phyloP scores from a whole-genome alignment of 2,329 filamentous ascomycete genomes.

The Penicillium sp. region DNA sequence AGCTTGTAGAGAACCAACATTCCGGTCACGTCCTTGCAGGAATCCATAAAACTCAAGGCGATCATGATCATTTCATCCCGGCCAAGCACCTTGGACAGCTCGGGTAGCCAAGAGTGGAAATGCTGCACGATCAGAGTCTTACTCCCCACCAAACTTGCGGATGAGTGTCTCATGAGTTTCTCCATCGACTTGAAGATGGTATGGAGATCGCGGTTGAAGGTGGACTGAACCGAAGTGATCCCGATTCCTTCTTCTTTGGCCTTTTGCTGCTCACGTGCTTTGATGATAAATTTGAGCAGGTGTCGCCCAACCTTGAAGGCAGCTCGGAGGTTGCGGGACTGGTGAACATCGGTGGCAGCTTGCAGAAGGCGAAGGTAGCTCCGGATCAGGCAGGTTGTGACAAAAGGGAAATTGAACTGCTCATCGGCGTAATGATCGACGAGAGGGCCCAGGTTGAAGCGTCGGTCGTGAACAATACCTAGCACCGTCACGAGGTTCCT shows the following conservation, averaged over 20 bases:
- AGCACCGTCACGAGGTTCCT: slow-evolving; percentile 82
- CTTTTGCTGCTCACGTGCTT: slow-evolving; percentile 77
- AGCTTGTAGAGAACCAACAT: slow-evolving; percentile 90
- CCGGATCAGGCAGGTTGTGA: slow-evolving; percentile 77
- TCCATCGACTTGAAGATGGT: slow-evolving; percentile 87
- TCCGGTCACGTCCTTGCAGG: slow-evolving; percentile 78
- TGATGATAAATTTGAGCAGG: slow-evolving; percentile 90
- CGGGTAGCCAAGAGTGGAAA: slow-evolving; percentile 95
- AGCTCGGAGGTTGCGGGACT: slow-evolving; percentile 74
- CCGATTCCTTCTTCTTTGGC: slow-evolving; percentile 84
- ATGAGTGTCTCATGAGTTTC: slow-evolving; percentile 77
- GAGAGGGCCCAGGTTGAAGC: slow-evolving; percentile 84
- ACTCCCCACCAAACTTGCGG: slow-evolving; percentile 81
- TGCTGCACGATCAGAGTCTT: slow-evolving; percentile 94
- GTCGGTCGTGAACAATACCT: slow-evolving; percentile 86
- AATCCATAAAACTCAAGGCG: slow-evolving; percentile 88
- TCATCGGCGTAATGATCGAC: slow-evolving; percentile 87
- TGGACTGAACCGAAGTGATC: slow-evolving; percentile 63
- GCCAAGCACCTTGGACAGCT: slow-evolving; percentile 68
- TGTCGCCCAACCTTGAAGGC: slow-evolving; percentile 94
- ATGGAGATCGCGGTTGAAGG: slow-evolving; percentile 77
- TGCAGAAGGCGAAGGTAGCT: slow-evolving; percentile 80
- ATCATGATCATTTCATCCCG: slow-evolving; percentile 85
- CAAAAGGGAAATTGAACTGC: slow-evolving; percentile 88
- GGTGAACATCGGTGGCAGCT: slow-evolving; percentile 75